Evolutionary conservation across 805 yeast species (phyloP).

Genomic region (Cyberlindnera mycetangii): DNA sequence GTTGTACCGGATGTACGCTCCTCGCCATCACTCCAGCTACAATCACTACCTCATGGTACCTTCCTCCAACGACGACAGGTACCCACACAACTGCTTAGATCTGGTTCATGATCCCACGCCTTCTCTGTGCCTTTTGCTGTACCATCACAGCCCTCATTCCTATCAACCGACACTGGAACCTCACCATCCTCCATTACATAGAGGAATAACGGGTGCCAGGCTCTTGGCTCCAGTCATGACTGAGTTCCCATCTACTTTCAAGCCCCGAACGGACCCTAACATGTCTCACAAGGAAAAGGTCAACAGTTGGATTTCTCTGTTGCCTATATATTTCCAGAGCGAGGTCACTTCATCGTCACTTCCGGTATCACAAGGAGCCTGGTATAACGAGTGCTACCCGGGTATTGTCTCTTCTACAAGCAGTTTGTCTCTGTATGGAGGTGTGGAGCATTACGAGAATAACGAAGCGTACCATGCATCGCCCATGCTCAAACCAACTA

Average conservation of each 20-base stretch:
- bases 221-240: background rate
- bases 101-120: too few relatives aligned
- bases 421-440: slow-evolving; percentile 6
- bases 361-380: slow-evolving; percentile 13
- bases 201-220: background rate
- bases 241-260: slow-evolving; percentile 46
- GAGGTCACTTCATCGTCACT: background rate
- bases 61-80: too few relatives aligned
- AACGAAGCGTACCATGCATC: too few relatives aligned
- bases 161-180: background rate
- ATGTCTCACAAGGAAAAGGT: slow-evolving; percentile 71
- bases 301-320: slow-evolving; percentile 54
- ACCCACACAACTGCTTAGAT: too few relatives aligned
- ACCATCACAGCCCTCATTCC: background rate
- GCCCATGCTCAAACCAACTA: background rate
- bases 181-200: background rate
- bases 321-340: slow-evolving; percentile 43
- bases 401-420: slow-evolving; percentile 36
- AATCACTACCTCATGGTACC: too few relatives aligned
- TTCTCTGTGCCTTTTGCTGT: background rate
- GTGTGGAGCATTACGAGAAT: background rate
- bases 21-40: too few relatives aligned
- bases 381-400: slow-evolving; percentile 49
- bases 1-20: too few relatives aligned
- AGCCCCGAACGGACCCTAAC: slow-evolving; percentile 59